Evolutionary conservation across 176 grass and related monocot species (phyloP).

Genomic region (Phyllostachys edulis): DNA sequence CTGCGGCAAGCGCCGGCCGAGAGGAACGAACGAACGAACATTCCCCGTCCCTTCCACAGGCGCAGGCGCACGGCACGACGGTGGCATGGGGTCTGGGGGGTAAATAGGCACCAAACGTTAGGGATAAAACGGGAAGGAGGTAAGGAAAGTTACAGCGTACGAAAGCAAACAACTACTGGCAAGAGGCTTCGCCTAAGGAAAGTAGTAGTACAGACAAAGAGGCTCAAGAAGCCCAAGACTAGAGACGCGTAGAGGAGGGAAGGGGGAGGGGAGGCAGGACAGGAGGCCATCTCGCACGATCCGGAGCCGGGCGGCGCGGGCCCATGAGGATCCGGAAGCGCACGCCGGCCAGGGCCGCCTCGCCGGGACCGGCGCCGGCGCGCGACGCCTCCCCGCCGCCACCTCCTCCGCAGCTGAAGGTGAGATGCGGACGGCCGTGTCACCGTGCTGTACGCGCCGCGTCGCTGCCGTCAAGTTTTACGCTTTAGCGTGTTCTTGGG

Average conservation of each 20-base stretch:
- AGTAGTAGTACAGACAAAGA: neutral
- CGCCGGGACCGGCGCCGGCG: neutral
- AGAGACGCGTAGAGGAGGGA: neutral
- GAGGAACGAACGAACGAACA: neutral
- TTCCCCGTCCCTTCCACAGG: neutral
- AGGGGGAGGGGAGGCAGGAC: neutral
- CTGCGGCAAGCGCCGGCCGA: neutral
- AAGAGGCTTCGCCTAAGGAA: neutral
- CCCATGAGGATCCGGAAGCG: conserved; percentile 54
- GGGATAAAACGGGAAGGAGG: neutral
- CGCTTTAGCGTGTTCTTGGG: neutral
- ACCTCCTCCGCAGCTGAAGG: neutral
- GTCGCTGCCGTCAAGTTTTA: neutral
- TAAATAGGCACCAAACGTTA: neutral
- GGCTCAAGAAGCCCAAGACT: too few species aligned
- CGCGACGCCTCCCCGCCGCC: neutral
- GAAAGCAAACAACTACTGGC: neutral
- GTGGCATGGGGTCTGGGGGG: neutral
- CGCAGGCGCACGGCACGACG: neutral
- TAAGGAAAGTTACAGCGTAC: neutral
- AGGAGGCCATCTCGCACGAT: neutral
- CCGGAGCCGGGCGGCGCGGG: neutral
- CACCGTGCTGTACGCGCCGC: neutral
- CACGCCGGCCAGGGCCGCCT: conserved; percentile 14
- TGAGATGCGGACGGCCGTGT: neutral